Evolutionary conservation across 306 rosid species (phyloP).

Genomic region (Phaseolus lunatus): DNA sequence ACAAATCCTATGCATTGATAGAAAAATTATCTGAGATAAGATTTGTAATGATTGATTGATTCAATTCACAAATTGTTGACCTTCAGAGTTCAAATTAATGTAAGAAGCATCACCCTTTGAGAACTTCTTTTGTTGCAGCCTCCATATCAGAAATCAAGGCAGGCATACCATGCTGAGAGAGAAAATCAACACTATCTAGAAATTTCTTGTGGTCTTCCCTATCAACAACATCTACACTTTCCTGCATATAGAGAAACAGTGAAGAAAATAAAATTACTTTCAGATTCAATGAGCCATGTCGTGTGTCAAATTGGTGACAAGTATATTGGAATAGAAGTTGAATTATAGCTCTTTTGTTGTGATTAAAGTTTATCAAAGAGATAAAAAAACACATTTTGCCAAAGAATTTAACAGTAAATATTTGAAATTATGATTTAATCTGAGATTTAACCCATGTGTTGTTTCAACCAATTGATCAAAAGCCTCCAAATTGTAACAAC

Average conservation of each 20-base stretch:
- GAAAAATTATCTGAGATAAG: slow-evolving; percentile 27
- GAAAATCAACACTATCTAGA: slow-evolving; percentile 83
- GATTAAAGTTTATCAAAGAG: slow-evolving; percentile 21
- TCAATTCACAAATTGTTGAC: slow-evolving; percentile 30
- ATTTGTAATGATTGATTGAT: slow-evolving; percentile 15
- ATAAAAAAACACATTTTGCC: not conserved
- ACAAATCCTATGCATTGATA: slow-evolving; percentile 18
- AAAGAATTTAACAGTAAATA: slow-evolving; percentile 1
- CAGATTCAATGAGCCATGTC: slow-evolving; percentile 18
- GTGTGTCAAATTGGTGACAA: slow-evolving; percentile 29
- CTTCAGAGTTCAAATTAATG: slow-evolving; percentile 36
- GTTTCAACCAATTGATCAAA: slow-evolving; percentile 25
- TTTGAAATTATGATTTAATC: slow-evolving; percentile 33
- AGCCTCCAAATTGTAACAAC: slow-evolving; percentile 21
- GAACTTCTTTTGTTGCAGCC: slow-evolving; percentile 72
- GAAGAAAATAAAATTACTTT: slow-evolving; percentile 5
- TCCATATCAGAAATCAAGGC: slow-evolving; percentile 77
- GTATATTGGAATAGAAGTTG: slow-evolving; percentile 9
- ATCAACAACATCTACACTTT: slow-evolving; percentile 68
- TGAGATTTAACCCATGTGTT: slow-evolving; percentile 6
- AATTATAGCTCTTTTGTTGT: not conserved
- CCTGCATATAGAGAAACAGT: slow-evolving; percentile 59
- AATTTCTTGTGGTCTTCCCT: slow-evolving; percentile 86
- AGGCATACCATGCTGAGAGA: slow-evolving; percentile 67
- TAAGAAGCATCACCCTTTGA: slow-evolving; percentile 74